Conservation (phyloP, 768 basidiomycete genomes). For the Lactifluus volemus region DNA sequence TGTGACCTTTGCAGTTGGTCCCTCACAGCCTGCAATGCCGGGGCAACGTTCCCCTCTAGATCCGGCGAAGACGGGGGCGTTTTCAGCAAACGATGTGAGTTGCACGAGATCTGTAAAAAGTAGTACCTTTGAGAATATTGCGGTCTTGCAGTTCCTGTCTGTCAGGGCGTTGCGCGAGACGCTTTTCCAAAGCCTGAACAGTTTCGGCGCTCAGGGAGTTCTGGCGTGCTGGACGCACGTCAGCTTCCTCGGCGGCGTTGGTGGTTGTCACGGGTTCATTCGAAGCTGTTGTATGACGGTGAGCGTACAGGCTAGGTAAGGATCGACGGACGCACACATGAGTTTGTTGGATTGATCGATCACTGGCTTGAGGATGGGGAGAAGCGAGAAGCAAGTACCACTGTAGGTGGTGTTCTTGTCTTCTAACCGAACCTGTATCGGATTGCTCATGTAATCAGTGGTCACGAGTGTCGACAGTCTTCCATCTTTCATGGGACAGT, state of each 20-base stretch:
- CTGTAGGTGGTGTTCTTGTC: no score
- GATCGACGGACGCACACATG: slow-evolving; percentile 9
- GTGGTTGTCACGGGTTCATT: not conserved
- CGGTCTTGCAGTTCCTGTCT: slow-evolving; percentile 54
- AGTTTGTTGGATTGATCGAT: not conserved
- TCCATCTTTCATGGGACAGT: no score
- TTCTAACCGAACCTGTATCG: no score
- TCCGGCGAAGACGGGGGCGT: not conserved
- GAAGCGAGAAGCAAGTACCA: not conserved
- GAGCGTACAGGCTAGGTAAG: not conserved
- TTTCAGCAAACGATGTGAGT: not conserved
- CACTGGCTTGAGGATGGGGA: not conserved
- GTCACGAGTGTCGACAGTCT: no score
- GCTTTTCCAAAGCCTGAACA: slow-evolving; percentile 43
- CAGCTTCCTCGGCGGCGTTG: not conserved
- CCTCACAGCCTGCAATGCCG: slow-evolving; percentile 50
- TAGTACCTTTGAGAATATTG: slow-evolving; percentile 58
- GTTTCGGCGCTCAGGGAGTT: slow-evolving; percentile 28
- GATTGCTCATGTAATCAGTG: no score
- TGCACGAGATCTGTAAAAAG: no score
- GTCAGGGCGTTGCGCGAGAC: slow-evolving; percentile 45
- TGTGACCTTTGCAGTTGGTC: slow-evolving; percentile 53
- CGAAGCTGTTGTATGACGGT: not conserved
- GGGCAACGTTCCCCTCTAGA: slow-evolving; percentile 54
- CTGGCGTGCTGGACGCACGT: slow-evolving; percentile 22